Conservation (phyloP, 495 filamentous ascomycete species). For the Neurospora sp. region DNA sequence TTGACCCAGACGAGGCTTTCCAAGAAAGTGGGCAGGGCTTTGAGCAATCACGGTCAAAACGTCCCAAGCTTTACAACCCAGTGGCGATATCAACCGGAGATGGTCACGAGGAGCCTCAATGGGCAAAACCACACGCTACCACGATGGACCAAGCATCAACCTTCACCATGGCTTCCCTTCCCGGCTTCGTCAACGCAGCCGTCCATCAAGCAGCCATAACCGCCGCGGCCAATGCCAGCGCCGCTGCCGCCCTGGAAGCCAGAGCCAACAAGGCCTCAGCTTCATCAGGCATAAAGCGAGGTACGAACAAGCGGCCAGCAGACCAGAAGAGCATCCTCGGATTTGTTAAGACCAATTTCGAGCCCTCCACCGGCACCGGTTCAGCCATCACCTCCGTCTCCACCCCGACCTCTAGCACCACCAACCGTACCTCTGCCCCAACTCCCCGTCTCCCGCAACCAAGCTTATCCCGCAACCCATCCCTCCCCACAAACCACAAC, state of each 20-base stretch:
- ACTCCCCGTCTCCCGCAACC: background rate
- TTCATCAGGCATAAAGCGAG: constrained; percentile 7
- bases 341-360: constrained; percentile 16
- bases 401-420: background rate
- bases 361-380: background rate
- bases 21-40: background rate
- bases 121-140: constrained; percentile 25
- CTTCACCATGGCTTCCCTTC: constrained; percentile 31
- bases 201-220: constrained; percentile 29
- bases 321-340: constrained; percentile 34
- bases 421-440: background rate
- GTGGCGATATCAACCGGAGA: constrained; percentile 9
- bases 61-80: constrained; percentile 17
- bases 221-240: constrained; percentile 15
- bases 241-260: constrained; percentile 9
- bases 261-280: constrained; percentile 4
- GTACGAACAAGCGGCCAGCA: constrained; percentile 24
- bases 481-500: background rate
- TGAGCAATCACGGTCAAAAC: constrained; percentile 13
- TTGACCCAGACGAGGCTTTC: constrained; percentile 19
- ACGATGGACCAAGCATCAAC: constrained; percentile 35
- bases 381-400: background rate
- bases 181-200: constrained; percentile 35
- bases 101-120: constrained; percentile 20
- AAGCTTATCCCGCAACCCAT: background rate